Evolutionary conservation across 768 basidiomycete species (phyloP).

Genomic region (Hemileccinum impolitum): DNA sequence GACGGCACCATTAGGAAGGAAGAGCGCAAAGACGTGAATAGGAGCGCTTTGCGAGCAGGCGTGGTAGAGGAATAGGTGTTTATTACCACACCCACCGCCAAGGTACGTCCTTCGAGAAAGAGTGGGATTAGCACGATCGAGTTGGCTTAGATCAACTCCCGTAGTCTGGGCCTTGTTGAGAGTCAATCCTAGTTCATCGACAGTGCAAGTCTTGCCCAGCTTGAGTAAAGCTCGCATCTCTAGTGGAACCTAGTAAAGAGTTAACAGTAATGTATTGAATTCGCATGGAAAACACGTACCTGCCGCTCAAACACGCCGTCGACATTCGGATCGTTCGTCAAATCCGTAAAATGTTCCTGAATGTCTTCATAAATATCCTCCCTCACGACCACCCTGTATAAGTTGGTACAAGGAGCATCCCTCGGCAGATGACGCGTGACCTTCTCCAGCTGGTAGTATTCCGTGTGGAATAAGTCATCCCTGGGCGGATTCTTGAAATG

Average conservation of each 20-base stretch:
- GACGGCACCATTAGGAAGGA: constrained; percentile 66
- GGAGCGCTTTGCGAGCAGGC: constrained; percentile 67
- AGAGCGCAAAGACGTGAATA: constrained; percentile 86
- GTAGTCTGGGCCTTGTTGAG: constrained; percentile 78
- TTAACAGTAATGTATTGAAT: neutral
- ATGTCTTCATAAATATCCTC: constrained; percentile 83
- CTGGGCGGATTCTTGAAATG: constrained; percentile 73
- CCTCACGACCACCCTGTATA: constrained; percentile 79
- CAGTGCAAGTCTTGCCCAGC: constrained; percentile 78
- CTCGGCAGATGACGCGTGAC: constrained; percentile 79
- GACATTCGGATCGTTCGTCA: constrained; percentile 91
- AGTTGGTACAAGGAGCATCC: constrained; percentile 67
- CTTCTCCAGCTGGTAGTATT: constrained; percentile 67
- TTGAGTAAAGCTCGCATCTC: constrained; percentile 76
- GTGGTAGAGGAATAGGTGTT: constrained; percentile 88
- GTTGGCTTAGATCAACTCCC: constrained; percentile 80
- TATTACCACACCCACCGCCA: constrained; percentile 61
- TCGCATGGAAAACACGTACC: constrained; percentile 39
- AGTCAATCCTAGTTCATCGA: constrained; percentile 63
- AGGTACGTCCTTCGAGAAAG: constrained; percentile 70
- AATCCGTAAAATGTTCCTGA: constrained; percentile 87
- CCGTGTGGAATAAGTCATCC: constrained; percentile 64
- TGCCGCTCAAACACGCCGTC: constrained; percentile 94
- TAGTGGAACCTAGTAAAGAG: constrained; percentile 64
- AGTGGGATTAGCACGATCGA: constrained; percentile 60